Conservation (phyloP, 768 basidiomycete genomes). For the Pholiota molesta region DNA sequence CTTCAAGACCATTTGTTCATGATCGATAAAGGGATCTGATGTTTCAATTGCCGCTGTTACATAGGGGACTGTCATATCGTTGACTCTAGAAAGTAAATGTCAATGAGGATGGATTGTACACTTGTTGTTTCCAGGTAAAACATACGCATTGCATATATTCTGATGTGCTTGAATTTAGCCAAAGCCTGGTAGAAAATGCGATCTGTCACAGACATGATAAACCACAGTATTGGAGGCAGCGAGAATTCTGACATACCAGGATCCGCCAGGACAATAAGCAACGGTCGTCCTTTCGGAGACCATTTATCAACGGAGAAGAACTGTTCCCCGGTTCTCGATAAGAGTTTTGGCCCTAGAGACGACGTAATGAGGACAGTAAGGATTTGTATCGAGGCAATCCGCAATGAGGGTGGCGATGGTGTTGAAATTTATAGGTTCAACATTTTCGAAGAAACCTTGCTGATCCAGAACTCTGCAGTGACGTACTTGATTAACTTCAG, state of each 20-base stretch:
- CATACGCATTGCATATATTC: conserved; percentile 85
- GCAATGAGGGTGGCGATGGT: conserved; percentile 86
- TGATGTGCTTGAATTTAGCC: conserved; percentile 62
- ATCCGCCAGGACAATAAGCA: conserved; percentile 82
- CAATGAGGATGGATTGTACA: conserved; percentile 5
- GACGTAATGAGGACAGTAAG: conserved; percentile 56
- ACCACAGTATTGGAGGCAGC: background rate
- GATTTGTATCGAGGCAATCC: conserved; percentile 71
- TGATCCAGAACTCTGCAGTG: conserved; percentile 60
- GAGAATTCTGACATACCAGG: conserved; percentile 50
- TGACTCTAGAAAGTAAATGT: conserved; percentile 43
- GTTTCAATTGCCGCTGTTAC: conserved; percentile 74
- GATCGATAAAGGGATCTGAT: conserved; percentile 65
- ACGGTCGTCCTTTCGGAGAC: conserved; percentile 63
- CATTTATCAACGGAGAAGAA: conserved; percentile 77
- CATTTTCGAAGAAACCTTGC: conserved; percentile 68
- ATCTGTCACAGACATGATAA: conserved; percentile 39
- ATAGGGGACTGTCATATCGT: conserved; percentile 84
- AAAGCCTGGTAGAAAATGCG: conserved; percentile 79
- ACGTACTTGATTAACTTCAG: background rate
- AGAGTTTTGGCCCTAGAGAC: conserved; percentile 64
- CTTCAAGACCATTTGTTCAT: conserved; percentile 49
- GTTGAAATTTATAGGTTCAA: conserved; percentile 79
- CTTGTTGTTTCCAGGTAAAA: conserved; percentile 9
- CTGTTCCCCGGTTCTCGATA: conserved; percentile 82